phyloP scores from a whole-genome alignment of 345 rosid genomes.

The Corchorus capsularis region DNA sequence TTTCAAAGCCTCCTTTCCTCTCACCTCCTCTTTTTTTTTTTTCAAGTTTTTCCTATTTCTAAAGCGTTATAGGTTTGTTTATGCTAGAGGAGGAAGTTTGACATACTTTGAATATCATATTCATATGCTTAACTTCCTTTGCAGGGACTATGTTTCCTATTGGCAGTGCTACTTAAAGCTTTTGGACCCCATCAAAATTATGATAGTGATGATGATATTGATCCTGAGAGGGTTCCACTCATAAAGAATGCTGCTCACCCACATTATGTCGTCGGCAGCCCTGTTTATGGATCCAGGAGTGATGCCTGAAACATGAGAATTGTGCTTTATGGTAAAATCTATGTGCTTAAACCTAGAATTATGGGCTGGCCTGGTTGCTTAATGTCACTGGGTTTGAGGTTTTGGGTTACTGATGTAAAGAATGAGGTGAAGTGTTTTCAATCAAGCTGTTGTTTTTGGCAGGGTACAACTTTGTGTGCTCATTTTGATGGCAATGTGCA shows the following conservation, averaged over 20 bases:
- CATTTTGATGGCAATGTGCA: too few species aligned
- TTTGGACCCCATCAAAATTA: slow-evolving; percentile 71
- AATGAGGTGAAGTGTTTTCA: too few species aligned
- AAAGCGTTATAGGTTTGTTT: not conserved
- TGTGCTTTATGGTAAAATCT: slow-evolving; percentile 41
- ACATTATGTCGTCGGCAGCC: slow-evolving; percentile 64
- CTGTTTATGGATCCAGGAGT: slow-evolving; percentile 55
- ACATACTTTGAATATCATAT: not conserved
- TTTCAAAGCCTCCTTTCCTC: not conserved
- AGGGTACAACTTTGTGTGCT: too few species aligned
- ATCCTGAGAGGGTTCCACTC: slow-evolving; percentile 62
- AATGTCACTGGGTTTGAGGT: not conserved
- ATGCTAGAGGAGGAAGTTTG: not conserved
- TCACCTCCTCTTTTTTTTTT: not conserved
- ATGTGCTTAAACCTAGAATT: not conserved
- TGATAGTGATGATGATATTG: slow-evolving; percentile 77
- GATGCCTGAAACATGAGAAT: slow-evolving; percentile 57
- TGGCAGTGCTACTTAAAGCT: slow-evolving; percentile 73
- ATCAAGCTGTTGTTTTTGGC: too few species aligned
- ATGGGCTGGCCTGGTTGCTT: not conserved
- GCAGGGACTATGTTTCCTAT: slow-evolving; percentile 63
- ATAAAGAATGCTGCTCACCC: slow-evolving; percentile 52
- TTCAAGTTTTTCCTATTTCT: not conserved
- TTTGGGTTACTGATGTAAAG: too few species aligned
- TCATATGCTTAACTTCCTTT: slow-evolving; percentile 15